Evolutionary conservation across 352 stramenopile genomes (phyloP).

Genomic region (Peronospora belbahrii): DNA sequence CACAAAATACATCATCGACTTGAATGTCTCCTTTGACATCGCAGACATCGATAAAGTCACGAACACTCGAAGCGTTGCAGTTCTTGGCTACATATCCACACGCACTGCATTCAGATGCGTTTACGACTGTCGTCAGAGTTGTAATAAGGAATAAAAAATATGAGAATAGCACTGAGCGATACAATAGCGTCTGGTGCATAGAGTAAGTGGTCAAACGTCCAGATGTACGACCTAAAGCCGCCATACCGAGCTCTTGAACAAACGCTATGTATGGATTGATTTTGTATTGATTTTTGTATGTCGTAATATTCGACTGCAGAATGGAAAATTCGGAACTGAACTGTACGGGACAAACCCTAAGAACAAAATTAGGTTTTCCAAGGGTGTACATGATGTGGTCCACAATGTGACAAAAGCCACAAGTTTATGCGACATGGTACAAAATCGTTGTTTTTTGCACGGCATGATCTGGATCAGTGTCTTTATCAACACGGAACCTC

Average conservation of each 20-base stretch:
- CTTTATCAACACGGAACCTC: slow-evolving; percentile 4
- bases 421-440: slow-evolving; percentile 28
- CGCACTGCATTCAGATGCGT: slow-evolving; percentile 38
- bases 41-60: slow-evolving; percentile 37
- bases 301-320: no score
- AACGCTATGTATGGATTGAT: slow-evolving; percentile 27
- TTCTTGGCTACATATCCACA: slow-evolving; percentile 64
- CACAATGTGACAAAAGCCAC: slow-evolving; percentile 19
- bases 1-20: slow-evolving; percentile 79
- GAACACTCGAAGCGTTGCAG: slow-evolving; percentile 28
- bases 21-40: slow-evolving; percentile 48
- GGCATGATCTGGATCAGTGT: slow-evolving; percentile 5
- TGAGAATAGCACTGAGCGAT: slow-evolving; percentile 8
- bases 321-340: not conserved
- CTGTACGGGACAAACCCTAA: no score
- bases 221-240: slow-evolving; percentile 4
- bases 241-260: slow-evolving; percentile 9
- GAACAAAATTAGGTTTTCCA: no score
- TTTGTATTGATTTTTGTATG: no score
- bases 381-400: no score
- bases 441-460: not conserved
- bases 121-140: slow-evolving; percentile 1
- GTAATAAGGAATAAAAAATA: slow-evolving; percentile 18
- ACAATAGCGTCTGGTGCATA: slow-evolving; percentile 11
- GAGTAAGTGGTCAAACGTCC: not conserved